Percentiles rank a stretch among this genome's conserved stretches.
Evolutionary conservation across 768 basidiomycete species (phyloP).

Genomic region (Xerocomellus chrysenteron): DNA sequence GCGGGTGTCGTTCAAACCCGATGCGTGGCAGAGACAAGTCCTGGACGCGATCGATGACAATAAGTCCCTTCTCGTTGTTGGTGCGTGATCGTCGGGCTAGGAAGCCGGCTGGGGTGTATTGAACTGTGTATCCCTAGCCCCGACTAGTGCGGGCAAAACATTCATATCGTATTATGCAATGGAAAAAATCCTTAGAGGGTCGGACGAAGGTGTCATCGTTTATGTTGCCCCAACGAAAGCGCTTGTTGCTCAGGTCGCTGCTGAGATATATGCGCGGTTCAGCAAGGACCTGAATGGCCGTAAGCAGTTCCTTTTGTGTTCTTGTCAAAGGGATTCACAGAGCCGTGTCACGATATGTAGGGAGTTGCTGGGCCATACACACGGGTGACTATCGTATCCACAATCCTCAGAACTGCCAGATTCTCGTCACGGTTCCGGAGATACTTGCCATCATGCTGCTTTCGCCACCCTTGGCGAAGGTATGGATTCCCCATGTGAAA

Average conservation of each 20-base stretch:
- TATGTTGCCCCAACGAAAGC: conserved; percentile 79
- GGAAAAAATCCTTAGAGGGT: conserved; percentile 61
- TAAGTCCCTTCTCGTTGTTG: conserved; percentile 64
- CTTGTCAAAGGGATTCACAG: background rate
- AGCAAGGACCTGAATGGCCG: conserved; percentile 51
- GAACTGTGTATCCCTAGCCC: conserved; percentile 40
- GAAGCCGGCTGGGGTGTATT: background rate
- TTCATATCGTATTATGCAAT: conserved; percentile 79
- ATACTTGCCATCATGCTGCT: conserved; percentile 68
- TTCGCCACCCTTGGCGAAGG: conserved; percentile 58
- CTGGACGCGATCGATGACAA: conserved; percentile 61
- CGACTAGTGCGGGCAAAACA: conserved; percentile 73
- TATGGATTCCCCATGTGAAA: conserved; percentile 64
- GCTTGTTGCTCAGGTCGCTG: conserved; percentile 67
- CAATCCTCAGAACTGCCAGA: conserved; percentile 66
- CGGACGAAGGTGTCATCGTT: conserved; percentile 66
- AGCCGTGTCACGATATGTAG: conserved; percentile 30
- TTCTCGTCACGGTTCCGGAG: conserved; percentile 73
- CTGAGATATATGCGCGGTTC: conserved; percentile 73
- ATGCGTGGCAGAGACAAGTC: conserved; percentile 69
- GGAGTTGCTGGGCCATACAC: conserved; percentile 62
- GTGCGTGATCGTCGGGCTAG: conserved; percentile 32
- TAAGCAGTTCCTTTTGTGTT: conserved; percentile 28
- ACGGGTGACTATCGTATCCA: conserved; percentile 64
- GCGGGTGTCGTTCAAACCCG: conserved; percentile 63